Conservation (phyloP, 2,329 filamentous ascomycete species). For the Cercospora sp. region DNA sequence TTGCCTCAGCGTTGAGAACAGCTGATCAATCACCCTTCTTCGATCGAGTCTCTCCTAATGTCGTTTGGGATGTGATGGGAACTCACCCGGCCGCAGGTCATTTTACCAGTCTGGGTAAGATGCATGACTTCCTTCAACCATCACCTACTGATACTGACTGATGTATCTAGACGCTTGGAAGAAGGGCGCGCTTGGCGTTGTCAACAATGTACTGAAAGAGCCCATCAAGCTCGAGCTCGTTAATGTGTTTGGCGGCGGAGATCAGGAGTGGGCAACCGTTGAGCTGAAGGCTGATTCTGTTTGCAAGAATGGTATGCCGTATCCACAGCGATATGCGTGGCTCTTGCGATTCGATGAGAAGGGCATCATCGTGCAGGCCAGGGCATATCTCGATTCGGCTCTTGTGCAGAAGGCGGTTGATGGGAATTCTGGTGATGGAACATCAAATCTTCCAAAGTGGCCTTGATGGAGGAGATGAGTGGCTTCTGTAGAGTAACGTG, state of each 20-base stretch:
- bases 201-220: conserved; percentile 29
- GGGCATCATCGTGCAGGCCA: conserved; percentile 34
- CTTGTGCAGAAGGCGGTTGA: conserved; percentile 33
- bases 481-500: not conserved
- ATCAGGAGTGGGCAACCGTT: conserved; percentile 33
- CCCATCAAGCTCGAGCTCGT: conserved; percentile 30
- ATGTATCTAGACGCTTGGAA: conserved; percentile 32
- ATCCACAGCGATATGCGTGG: conserved; percentile 36
- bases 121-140: not conserved
- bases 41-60: conserved; percentile 31
- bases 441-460: conserved; percentile 8
- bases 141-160: not conserved
- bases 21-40: conserved; percentile 34
- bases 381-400: conserved; percentile 32
- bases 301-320: conserved; percentile 37
- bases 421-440: conserved; percentile 18
- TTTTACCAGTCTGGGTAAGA: conserved; percentile 30
- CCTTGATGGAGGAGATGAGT: not conserved
- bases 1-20: conserved; percentile 28
- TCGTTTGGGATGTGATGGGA: conserved; percentile 37
- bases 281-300: conserved; percentile 34
- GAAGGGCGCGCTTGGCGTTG: conserved; percentile 30
- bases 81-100: conserved; percentile 33
- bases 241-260: conserved; percentile 34
- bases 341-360: conserved; percentile 32